Conservation (phyloP, 1,284 basidiomycete genomes). For the Amylostereum areolatum region DNA sequence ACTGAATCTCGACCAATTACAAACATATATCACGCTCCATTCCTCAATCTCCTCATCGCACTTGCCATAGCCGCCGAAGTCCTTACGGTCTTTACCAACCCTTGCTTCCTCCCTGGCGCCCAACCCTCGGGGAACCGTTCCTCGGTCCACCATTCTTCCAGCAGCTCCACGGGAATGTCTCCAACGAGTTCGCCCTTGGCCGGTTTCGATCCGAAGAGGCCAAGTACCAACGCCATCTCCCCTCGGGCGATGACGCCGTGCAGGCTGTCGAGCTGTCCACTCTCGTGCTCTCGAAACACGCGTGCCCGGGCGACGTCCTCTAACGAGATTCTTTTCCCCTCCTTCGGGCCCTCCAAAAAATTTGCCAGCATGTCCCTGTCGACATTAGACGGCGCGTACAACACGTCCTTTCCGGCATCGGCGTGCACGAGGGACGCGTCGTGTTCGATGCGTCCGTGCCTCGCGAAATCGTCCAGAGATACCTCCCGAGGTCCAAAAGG, state of each 20-base stretch:
- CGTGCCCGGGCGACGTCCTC: conserved; percentile 23
- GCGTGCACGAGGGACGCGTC: conserved; percentile 27
- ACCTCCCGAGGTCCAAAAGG: no score
- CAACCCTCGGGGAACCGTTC: conserved; percentile 25
- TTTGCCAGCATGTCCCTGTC: conserved; percentile 15
- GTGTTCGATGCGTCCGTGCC: conserved; percentile 30
- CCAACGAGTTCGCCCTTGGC: no score
- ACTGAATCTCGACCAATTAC: no score
- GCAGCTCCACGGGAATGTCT: conserved; percentile 11
- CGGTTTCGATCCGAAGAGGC: no score
- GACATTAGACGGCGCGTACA: conserved; percentile 20
- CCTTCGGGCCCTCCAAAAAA: conserved; percentile 16
- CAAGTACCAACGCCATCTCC: conserved; percentile 25
- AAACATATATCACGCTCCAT: no score
- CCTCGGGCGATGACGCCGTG: conserved; percentile 28
- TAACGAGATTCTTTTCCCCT: conserved; percentile 16
- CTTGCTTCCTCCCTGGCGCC: conserved; percentile 15
- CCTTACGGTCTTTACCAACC: conserved; percentile 10
- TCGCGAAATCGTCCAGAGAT: conserved; percentile 23
- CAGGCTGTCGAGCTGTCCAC: conserved; percentile 16
- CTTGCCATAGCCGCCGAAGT: conserved; percentile 1
- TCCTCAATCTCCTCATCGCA: conserved; percentile 2
- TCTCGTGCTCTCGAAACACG: conserved; percentile 18
- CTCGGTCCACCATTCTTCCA: conserved; percentile 22
- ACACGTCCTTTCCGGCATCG: conserved; percentile 18